phyloP scores from a whole-genome alignment of 257 asterid species.

The Solanum etuberosum region DNA sequence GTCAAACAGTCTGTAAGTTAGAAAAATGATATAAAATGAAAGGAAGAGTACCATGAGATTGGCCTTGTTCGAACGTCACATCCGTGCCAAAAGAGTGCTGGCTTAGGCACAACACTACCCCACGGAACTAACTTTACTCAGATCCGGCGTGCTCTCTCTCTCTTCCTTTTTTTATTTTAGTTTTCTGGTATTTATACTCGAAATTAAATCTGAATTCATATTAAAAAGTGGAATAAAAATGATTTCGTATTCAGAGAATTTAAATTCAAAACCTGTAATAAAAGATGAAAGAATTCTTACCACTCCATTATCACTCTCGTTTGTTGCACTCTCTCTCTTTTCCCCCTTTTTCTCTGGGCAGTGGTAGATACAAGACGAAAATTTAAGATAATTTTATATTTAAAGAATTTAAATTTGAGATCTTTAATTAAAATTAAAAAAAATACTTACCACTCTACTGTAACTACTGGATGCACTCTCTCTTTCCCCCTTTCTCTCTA shows the following conservation, averaged over 20 bases:
- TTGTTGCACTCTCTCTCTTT: too few relatives aligned
- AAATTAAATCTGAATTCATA: too few relatives aligned
- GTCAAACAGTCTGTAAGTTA: background rate
- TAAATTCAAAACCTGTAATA: too few relatives aligned
- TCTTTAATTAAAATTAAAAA: too few relatives aligned
- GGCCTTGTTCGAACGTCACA: background rate
- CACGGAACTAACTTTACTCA: background rate
- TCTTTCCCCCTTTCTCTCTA: background rate
- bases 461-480: background rate
- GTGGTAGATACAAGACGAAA: too few relatives aligned
- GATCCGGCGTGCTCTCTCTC: background rate
- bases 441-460: background rate
- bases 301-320: background rate
- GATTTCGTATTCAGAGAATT: too few relatives aligned
- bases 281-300: too few relatives aligned
- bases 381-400: too few relatives aligned
- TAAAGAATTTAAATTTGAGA: accelerated
- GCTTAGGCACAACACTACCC: background rate
- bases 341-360: too few relatives aligned
- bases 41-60: background rate
- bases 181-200: too few relatives aligned
- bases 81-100: background rate
- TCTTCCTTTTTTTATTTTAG: background rate
- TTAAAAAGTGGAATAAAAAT: too few relatives aligned
- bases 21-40: background rate